These are phyloP conservation scores for Bipolaris bicolor DNA, from an alignment of 2,329 filamentous ascomycete genomes.

Conservation along the genomic window DNA sequence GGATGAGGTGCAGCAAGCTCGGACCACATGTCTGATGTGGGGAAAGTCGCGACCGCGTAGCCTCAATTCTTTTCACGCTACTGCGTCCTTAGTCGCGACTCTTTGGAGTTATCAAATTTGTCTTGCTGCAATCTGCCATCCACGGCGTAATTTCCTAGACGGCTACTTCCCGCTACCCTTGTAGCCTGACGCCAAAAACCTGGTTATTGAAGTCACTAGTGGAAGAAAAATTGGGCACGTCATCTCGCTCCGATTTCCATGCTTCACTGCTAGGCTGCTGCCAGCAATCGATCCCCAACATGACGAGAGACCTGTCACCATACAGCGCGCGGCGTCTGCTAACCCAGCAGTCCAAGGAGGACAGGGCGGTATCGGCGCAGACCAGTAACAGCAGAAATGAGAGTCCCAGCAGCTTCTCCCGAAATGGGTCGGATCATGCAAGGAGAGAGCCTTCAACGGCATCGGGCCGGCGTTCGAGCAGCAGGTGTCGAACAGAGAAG, in stretches of 20 bases:
- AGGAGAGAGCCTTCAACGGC: slow-evolving; percentile 17
- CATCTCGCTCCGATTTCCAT: slow-evolving; percentile 15
- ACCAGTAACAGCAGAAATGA: slow-evolving; percentile 22
- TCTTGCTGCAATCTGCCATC: not conserved
- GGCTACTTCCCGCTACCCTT: slow-evolving; percentile 7
- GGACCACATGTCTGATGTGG: slow-evolving; percentile 11
- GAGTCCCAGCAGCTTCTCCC: slow-evolving; percentile 17
- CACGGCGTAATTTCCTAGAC: slow-evolving; percentile 14
- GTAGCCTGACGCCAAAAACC: slow-evolving; percentile 1
- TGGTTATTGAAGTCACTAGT: slow-evolving; percentile 7
- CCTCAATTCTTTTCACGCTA: not conserved
- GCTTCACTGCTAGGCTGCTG: slow-evolving; percentile 8
- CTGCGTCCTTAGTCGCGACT: slow-evolving; percentile 1
- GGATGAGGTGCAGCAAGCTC: slow-evolving; percentile 14
- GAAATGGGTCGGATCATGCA: slow-evolving; percentile 18
- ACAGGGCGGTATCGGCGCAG: slow-evolving; percentile 22
- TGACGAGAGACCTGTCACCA: slow-evolving; percentile 41
- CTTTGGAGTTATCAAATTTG: not conserved
- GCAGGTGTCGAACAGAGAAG: slow-evolving; percentile 20
- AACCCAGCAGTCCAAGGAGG: slow-evolving; percentile 34
- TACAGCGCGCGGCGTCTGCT: slow-evolving; percentile 41
- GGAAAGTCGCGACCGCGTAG: slow-evolving; percentile 15
- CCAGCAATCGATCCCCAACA: slow-evolving; percentile 15
- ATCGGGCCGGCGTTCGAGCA: slow-evolving; percentile 23
- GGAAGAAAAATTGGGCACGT: slow-evolving; percentile 16